Evolutionary conservation across 1,139 yeast genomes (phyloP), one percentile per base, ranked within the genome.

Genomic region (Debaryomyces psychrophilus): DNA sequence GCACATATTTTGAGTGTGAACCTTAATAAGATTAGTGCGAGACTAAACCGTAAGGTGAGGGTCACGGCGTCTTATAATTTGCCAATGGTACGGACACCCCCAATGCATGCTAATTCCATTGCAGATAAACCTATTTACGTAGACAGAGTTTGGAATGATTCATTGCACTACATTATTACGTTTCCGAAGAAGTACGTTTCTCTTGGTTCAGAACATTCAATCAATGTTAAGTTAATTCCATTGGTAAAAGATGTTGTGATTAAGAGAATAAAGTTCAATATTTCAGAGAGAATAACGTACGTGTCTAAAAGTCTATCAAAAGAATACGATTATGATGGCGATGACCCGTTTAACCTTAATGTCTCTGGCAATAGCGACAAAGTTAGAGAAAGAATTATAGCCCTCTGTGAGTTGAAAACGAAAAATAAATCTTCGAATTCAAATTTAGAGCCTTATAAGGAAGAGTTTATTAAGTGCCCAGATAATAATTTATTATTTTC

Each of bases 101-200:
- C 96, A 1, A 79, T 83, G n/a, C 77, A 79, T 54, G 89, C 90
- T 1, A 73, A 83, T 31, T 81, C 90, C 0, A 80, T 88, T 7
- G 81, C 87, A 3, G 87, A 87, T 60, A 88, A 87, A 58, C 95
- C 97, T 0, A 81, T 90, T 25, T 87, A 84, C 61, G 89, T 90
- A 26, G 87, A 87, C 57, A 77, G 93, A 48, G 77, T 84, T 2
- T 90, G 97, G 97, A 87, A 85, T 55, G 85, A 87, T 52, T 67
- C 93, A 0, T 69, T 90, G 37, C 87, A 84, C 49, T 90, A 90
- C 64, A 88, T 87, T 54, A 79, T 90, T 27, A 80, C 90, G 0
- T 77, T 90, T 46, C 95, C 95, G 0, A 79, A 79, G 51, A 88
- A 89, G 56, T 89, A 79, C 63, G 82, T 89, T 5, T 75, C 92